Conservation (phyloP, 345 rosid genomes). For the Euphorbia pulcherrima region DNA sequence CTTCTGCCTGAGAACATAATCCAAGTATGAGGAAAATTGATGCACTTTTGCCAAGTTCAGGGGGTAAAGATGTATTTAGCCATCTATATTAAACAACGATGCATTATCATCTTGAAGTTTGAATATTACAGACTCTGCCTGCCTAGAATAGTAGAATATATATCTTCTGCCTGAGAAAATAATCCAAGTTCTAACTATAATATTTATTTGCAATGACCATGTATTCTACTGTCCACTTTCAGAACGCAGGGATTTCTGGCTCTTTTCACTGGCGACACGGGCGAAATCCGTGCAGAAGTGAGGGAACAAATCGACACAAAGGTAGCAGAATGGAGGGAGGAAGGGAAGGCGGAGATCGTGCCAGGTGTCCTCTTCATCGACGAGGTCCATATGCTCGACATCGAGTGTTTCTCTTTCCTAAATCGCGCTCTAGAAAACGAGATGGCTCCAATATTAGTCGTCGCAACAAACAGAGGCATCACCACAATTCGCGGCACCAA, state of each 20-base stretch:
- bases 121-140: too few species aligned
- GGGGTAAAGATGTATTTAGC: too few species aligned
- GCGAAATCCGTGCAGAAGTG: slow-evolving; percentile 92
- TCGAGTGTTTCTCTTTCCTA: slow-evolving; percentile 95
- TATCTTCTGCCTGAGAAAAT: too few species aligned
- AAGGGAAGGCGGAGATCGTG: slow-evolving; percentile 93
- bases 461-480: slow-evolving; percentile 90
- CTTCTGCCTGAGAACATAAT: too few species aligned
- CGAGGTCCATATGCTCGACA: slow-evolving; percentile 97
- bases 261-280: slow-evolving; percentile 94
- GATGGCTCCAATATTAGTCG: slow-evolving; percentile 93
- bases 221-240: background rate
- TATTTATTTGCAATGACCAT: background rate
- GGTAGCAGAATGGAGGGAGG: slow-evolving; percentile 99
- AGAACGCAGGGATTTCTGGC: slow-evolving; percentile 97
- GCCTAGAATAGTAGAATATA: too few species aligned
- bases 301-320: slow-evolving; percentile 90
- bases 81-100: too few species aligned
- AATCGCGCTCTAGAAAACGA: slow-evolving; percentile 95
- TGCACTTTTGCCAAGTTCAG: too few species aligned
- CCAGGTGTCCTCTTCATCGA: slow-evolving; percentile 97
- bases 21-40: too few species aligned
- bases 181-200: background rate
- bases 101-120: too few species aligned
- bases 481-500: slow-evolving; percentile 87